These are phyloP conservation scores for Saturnispora dispora DNA, from an alignment of 805 yeast species.

Conservation along the genomic window DNA sequence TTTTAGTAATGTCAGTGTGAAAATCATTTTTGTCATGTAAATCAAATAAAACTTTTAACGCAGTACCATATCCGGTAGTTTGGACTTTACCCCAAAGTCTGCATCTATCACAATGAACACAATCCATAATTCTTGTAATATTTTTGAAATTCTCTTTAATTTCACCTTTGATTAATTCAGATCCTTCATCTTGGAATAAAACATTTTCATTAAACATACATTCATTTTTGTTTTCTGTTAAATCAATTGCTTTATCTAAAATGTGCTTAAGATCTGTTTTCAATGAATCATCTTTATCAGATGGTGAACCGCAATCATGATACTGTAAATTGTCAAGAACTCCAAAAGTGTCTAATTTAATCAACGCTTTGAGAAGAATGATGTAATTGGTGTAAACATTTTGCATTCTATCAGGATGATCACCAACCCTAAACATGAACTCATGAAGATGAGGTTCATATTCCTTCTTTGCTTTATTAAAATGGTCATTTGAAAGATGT, in stretches of 20 bases:
- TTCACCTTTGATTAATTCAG: conserved; percentile 65
- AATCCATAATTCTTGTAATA: conserved; percentile 90
- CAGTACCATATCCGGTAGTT: conserved; percentile 96
- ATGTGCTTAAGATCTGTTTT: conserved; percentile 27
- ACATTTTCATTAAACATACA: conserved; percentile 37
- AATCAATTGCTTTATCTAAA: conserved; percentile 21
- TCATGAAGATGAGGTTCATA: conserved; percentile 79
- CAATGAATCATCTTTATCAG: conserved; percentile 20
- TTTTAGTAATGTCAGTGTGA: conserved; percentile 42
- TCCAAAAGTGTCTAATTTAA: conserved; percentile 38
- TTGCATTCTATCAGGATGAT: conserved; percentile 78
- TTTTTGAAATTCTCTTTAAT: conserved; percentile 80
- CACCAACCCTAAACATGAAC: conserved; percentile 86
- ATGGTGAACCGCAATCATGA: conserved; percentile 23
- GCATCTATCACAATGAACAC: conserved; percentile 98
- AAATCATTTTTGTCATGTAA: conserved; percentile 39
- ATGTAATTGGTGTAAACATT: conserved; percentile 92
- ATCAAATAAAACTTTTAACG: conserved; percentile 83
- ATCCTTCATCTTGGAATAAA: conserved; percentile 36
- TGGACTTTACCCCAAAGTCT: conserved; percentile 97
- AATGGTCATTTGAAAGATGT: conserved; percentile 78
- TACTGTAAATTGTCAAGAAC: conserved; percentile 23
- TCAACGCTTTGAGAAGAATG: conserved; percentile 69
- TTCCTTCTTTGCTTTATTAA: conserved; percentile 57
- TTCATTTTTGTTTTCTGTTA: conserved; percentile 18